Evolutionary conservation across 2,329 filamentous ascomycete genomes (phyloP).

Genomic region (Ceratocystis albifundus): DNA sequence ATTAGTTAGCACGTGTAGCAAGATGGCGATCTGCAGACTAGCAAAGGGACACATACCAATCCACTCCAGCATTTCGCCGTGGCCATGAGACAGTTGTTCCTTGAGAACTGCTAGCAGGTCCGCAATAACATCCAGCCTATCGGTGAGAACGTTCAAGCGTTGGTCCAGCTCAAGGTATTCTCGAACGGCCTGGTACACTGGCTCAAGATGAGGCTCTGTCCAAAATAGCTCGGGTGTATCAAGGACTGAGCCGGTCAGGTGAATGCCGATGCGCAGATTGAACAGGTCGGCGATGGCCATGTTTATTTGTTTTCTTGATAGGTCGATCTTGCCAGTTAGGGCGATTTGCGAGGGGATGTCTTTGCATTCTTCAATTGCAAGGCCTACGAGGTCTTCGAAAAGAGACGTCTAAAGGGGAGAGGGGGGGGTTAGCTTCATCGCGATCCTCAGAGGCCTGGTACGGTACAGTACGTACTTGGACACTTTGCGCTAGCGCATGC

Average conservation of each 20-base stretch:
- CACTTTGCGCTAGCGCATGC: constrained; percentile 87
- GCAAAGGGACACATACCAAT: constrained; percentile 51
- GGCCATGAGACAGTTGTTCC: constrained; percentile 86
- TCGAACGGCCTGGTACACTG: constrained; percentile 87
- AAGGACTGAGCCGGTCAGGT: constrained; percentile 89
- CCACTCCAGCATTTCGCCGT: constrained; percentile 82
- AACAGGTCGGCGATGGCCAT: constrained; percentile 99
- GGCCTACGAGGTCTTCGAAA: constrained; percentile 89
- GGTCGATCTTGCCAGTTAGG: constrained; percentile 77
- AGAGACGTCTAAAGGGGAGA: constrained; percentile 86
- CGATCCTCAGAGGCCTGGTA: background rate
- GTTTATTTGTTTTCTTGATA: constrained; percentile 85
- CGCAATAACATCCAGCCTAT: constrained; percentile 75
- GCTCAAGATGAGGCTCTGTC: constrained; percentile 93
- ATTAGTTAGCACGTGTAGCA: constrained; percentile 6
- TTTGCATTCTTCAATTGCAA: constrained; percentile 86
- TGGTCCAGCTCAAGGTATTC: constrained; percentile 98
- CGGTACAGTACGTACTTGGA: constrained; percentile 71
- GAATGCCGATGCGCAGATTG: constrained; percentile 94
- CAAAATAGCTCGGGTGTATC: constrained; percentile 97
- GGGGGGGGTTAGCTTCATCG: constrained; percentile 22
- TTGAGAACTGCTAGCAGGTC: constrained; percentile 88
- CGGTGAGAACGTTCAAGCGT: constrained; percentile 75
- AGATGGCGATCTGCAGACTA: background rate
- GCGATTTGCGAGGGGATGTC: constrained; percentile 90